A percentile compares a stretch with the other conserved stretches of the same genome.
phyloP scores from a whole-genome alignment of 306 rosid genomes.

The Rosa persica region DNA sequence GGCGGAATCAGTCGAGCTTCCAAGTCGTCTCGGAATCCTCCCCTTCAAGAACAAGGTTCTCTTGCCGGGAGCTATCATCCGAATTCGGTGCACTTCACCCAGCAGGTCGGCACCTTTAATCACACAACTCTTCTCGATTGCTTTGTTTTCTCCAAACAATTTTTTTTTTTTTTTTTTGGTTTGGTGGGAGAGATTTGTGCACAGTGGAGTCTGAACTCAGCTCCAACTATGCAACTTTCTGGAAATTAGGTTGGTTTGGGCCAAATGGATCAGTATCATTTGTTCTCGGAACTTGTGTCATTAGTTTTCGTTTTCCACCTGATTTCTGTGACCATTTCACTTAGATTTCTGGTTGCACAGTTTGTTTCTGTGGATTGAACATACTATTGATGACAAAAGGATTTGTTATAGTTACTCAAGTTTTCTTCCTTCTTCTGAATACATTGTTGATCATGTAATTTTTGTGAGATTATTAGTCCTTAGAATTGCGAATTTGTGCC shows the following conservation, averaged over 20 bases:
- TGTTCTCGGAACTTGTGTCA: no score
- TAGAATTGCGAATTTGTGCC: constrained; percentile 10
- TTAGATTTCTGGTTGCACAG: no score
- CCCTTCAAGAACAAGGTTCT: constrained; percentile 98
- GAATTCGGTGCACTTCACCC: constrained; percentile 97
- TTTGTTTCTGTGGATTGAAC: no score
- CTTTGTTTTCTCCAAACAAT: not conserved
- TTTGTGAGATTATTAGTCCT: no score
- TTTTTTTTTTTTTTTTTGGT: no score
- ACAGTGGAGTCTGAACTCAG: not conserved
- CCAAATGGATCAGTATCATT: not conserved
- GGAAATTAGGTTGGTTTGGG: not conserved
- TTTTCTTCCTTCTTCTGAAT: not conserved
- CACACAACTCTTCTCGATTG: not conserved
- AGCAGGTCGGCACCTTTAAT: constrained; percentile 52
- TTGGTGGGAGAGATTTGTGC: not conserved
- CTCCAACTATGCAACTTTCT: not conserved
- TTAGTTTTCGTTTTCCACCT: no score
- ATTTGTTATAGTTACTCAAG: no score
- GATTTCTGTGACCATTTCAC: no score
- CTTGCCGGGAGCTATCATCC: constrained; percentile 90
- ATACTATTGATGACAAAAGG: no score
- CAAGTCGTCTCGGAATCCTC: constrained; percentile 91
- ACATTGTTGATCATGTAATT: not conserved
- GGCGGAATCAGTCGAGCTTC: constrained; percentile 91